These are phyloP conservation scores for Saussurea involucrata DNA, from an alignment of 129 eudicot species.

Conservation along the genomic window DNA sequence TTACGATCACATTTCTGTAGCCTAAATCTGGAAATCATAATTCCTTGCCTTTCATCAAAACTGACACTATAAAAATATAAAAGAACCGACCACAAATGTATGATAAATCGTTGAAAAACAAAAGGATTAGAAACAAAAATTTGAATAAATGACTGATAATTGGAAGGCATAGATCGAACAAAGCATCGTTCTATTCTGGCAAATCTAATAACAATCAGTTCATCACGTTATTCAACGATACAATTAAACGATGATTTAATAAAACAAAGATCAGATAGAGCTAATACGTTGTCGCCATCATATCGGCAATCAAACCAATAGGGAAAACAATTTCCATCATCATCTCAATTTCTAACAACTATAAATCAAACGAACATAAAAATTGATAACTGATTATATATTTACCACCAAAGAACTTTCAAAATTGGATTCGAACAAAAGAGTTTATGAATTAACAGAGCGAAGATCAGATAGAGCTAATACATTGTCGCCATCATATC, in stretches of 20 bases:
- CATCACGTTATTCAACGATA: conserved; percentile 3
- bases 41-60: too few species aligned
- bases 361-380: not conserved
- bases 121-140: too few species aligned
- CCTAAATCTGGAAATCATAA: too few species aligned
- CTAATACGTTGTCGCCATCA: conserved; percentile 45
- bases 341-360: conserved; percentile 22
- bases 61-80: too few species aligned
- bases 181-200: conserved; percentile 8
- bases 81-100: too few species aligned
- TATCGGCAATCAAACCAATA: conserved; percentile 47
- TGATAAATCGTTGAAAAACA: too few species aligned
- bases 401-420: not conserved
- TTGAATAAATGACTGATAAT: not conserved
- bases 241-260: too few species aligned
- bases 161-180: not conserved
- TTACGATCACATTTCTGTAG: too few species aligned
- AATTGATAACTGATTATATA: not conserved
- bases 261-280: conserved; percentile 32
- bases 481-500: conserved; percentile 39
- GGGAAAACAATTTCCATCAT: conserved; percentile 41
- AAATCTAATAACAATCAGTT: conserved; percentile 10
- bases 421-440: not conserved
- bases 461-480: conserved; percentile 43
- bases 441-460: not conserved